phyloP scores from a whole-genome alignment of 169 alveolate genomes.

The Haemoproteus tartakovskyi region DNA sequence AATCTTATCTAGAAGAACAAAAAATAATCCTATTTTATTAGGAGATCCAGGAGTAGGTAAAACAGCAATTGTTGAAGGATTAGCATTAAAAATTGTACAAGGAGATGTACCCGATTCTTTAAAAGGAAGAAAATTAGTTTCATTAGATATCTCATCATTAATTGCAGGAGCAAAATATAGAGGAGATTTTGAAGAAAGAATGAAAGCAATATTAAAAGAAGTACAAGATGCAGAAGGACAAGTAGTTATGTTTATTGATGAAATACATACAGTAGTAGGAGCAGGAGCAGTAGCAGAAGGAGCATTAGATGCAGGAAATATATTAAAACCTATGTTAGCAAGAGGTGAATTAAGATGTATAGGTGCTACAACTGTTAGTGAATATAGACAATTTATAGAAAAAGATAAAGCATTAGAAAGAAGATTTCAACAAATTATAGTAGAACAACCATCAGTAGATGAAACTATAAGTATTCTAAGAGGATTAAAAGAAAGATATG shows the following conservation, averaged over 20 bases:
- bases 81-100: conserved; percentile 84
- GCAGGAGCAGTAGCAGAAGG: conserved; percentile 91
- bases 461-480: conserved; percentile 84
- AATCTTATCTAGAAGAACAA: conserved; percentile 82
- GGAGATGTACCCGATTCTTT: conserved; percentile 89
- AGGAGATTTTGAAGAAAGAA: conserved; percentile 90
- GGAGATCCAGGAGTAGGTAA: conserved; percentile 92
- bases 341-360: conserved; percentile 87
- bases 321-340: conserved; percentile 86
- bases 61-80: conserved; percentile 89
- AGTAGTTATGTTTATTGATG: conserved; percentile 87
- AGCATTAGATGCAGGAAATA: conserved; percentile 86
- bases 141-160: conserved; percentile 82
- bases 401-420: conserved; percentile 89
- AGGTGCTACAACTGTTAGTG: conserved; percentile 89
- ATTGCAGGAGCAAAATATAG: conserved; percentile 87
- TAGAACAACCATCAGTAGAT: conserved; percentile 84
- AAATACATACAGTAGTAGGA: conserved; percentile 87
- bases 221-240: conserved; percentile 87
- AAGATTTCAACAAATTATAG: conserved; percentile 86
- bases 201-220: conserved; percentile 84
- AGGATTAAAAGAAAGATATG: conserved; percentile 85
- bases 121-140: conserved; percentile 77
- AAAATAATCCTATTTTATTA: conserved; percentile 84
- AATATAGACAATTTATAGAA: conserved; percentile 85